Base-by-base conservation (phyloP, 139 green algal species). In the Edaphochlamys debaryana region DNA sequence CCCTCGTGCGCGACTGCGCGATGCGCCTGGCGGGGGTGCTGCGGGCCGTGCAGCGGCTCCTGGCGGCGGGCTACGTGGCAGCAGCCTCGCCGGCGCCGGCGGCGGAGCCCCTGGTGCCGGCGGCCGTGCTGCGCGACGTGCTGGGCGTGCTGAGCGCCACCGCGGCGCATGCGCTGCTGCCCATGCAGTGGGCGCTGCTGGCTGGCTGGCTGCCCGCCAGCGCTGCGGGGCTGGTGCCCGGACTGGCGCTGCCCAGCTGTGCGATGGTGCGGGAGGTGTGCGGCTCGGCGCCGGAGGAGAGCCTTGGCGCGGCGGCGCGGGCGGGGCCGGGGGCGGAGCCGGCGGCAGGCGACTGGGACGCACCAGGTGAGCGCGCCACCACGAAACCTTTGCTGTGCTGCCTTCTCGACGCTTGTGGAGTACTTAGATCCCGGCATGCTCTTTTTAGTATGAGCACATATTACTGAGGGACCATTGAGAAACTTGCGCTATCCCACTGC, bases 141-240 rank as follows among this genome's bases (percentile, higher is more conserved):
- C 70, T 87, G 2, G 7, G 19, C 20, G 6, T 27, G 23, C 63
- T 83, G 22, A 23, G 77, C 34, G 45, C 63, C 0, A 20, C 48
- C 25, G 77, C 77, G 38, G 41, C 48, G 9, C 54, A 79, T 41
- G 81, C 81, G 64, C 66, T 87, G n/a, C 34, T 78, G 54, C 81
- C 81, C 8, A 56, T 87, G 48, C 81, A 81, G 15, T 67, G 69
- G 63, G 62, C 45, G 19, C 34, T 77, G 69, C 30, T 73, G 54
- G 19, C 23, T 30, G 75, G 17, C 0, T 5, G 2, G 7, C 27
- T 67, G 42, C 32, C 77, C 36, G 15, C 45, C 6, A 30, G 63
- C 32, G 45, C 67, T 13, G 64, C 38, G 30, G 36, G 20, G 30
- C 27, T 67, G 77, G 64, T 83, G 64, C 32, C 45, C 25, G 48